These are phyloP conservation scores for Rubia peregrina DNA, from an alignment of 305 asterid species.

Conservation along the genomic window DNA sequence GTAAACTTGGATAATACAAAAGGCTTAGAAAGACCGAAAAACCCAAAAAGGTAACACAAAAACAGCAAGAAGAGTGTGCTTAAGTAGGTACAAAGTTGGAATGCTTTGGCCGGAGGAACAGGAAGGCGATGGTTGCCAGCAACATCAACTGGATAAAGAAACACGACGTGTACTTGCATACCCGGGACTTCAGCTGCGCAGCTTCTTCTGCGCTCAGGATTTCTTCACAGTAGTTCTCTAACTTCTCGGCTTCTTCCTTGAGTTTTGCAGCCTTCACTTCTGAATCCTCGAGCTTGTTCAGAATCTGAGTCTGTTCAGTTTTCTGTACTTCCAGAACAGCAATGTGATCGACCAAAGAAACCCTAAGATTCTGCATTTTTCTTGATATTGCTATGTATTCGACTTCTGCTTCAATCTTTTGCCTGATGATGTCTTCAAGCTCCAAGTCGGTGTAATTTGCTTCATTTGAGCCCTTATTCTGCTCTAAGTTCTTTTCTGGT, in stretches of 20 bases:
- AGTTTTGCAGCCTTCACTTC: conserved; percentile 42
- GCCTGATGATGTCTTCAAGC: conserved; percentile 45
- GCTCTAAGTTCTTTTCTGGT: conserved; percentile 27
- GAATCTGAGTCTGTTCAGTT: conserved; percentile 43
- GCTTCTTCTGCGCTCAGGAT: conserved; percentile 36
- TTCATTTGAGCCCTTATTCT: conserved; percentile 14
- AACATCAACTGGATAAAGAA: conserved; percentile 45
- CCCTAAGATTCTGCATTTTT: conserved; percentile 36
- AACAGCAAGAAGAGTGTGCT: conserved; percentile 13
- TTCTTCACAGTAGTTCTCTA: conserved; percentile 41
- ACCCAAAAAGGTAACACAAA: not conserved
- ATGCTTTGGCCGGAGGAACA: conserved; percentile 30
- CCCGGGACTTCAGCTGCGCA: conserved; percentile 36
- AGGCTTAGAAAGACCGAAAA: not conserved
- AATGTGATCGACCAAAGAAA: conserved; percentile 36
- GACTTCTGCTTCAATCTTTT: conserved; percentile 69
- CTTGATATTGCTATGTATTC: conserved; percentile 46
- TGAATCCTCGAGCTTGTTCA: conserved; percentile 44
- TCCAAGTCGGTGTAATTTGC: conserved; percentile 21
- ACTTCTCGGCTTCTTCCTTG: conserved; percentile 36
- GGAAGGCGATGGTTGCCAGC: conserved; percentile 26
- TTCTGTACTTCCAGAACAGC: conserved; percentile 44
- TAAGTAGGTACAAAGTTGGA: conserved; percentile 59
- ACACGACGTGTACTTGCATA: conserved; percentile 47
- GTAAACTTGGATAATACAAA: conserved; percentile 12